Base-by-base conservation (phyloP, 2,329 filamentous ascomycete species). In the Fusarium sp. region DNA sequence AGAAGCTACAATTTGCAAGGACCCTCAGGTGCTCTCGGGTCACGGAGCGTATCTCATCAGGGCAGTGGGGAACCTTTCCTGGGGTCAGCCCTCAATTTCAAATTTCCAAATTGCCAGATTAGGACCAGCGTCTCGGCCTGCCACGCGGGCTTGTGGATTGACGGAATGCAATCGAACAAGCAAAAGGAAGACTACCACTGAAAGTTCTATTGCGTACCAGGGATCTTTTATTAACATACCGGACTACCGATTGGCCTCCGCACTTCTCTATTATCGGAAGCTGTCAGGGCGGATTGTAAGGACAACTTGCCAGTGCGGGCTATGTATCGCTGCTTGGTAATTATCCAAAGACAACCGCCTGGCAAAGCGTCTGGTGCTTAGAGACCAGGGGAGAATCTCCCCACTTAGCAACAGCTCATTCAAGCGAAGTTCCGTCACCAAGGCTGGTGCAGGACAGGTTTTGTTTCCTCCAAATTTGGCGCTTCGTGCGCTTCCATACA, bases 11-110 rank as follows among this genome's bases (percentile, higher is more conserved):
- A 68, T 67, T 56, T 65, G 28, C 42, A 48, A 38, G 55, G 44
- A 42, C 34, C 36, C 24, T 31, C 14, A 26, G 26, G 36, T 54
- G 22, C 20, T 31, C 45, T 67, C 39, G 43, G 50, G 45, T 51
- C 51, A 56, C 42, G 54, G 51, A 52, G 39, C 46, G 50, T 28
- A 24, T 43, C 49, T 60, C 45, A 46, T 46, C 57, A 61, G 62
- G 68, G 62, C 57, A 61, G 62, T 69, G 62, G 67, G 51, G 61
- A 58, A 26, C 26, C 18, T 55, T 66, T 48, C 54, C 56, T 66
- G 60, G 63, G 58, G 65, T 69, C 69, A 73, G 55, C 64, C 67
- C 69, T 73, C 72, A 60, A 52, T 65, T 55, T 71, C 59, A 56
- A 69, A 60, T 72, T 71, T 68, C 55, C 22, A 56, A 53, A 40